Conservation (phyloP, 129 eudicot genomes). For the Glebionis coronaria region DNA sequence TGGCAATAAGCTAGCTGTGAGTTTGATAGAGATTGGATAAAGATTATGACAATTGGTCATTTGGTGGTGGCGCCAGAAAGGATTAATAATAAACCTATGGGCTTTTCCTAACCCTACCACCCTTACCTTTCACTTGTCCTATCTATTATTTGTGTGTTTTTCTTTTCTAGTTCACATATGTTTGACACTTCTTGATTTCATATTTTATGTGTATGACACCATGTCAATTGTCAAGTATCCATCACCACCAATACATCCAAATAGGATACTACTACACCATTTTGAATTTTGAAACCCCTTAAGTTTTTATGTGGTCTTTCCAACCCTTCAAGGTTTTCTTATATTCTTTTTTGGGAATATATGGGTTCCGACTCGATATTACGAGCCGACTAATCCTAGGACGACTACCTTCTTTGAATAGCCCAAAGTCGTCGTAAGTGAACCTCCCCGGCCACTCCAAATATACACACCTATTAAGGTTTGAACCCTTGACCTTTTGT, state of each 20-base stretch:
- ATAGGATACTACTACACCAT: too few species aligned
- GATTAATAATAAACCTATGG: conserved; percentile 27
- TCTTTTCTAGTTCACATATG: conserved; percentile 9
- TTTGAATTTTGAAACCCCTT: background rate
- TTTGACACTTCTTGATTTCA: conserved; percentile 19
- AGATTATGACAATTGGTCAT: conserved; percentile 21
- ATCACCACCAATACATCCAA: background rate
- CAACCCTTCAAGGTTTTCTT: conserved; percentile 6
- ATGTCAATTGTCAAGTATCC: conserved; percentile 1
- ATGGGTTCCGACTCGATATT: too few species aligned
- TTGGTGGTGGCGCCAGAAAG: conserved; percentile 32
- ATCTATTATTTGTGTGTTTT: background rate
- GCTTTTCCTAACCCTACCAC: conserved; percentile 18
- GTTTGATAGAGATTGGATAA: conserved; percentile 21
- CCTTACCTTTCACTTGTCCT: conserved; percentile 3
- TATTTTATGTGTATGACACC: conserved; percentile 3
- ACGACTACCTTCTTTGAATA: too few species aligned
- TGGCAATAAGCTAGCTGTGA: conserved; percentile 21
- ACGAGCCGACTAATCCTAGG: too few species aligned
- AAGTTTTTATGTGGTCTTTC: background rate
- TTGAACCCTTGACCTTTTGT: too few species aligned
- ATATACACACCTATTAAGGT: too few species aligned
- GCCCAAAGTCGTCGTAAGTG: too few species aligned
- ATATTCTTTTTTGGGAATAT: background rate
- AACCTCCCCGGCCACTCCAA: too few species aligned